phyloP scores from a whole-genome alignment of 2,329 filamentous ascomycete species.

The Fusarium chaquense region DNA sequence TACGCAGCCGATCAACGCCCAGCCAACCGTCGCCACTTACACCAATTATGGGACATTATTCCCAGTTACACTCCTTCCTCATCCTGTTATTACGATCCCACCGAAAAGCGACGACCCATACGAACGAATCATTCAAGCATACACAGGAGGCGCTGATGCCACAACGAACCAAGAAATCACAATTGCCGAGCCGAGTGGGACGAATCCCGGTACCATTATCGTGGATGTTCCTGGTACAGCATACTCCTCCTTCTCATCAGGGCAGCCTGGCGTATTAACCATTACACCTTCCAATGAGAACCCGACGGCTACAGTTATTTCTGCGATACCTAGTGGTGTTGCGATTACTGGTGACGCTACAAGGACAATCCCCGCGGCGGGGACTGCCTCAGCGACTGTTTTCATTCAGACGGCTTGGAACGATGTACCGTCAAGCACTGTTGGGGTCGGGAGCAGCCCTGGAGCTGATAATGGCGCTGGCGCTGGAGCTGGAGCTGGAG shows the following conservation, averaged over 20 bases:
- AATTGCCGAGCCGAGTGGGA: constrained; percentile 32
- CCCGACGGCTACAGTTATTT: constrained; percentile 31
- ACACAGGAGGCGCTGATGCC: constrained; percentile 28
- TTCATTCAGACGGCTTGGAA: constrained; percentile 36
- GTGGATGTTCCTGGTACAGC: constrained; percentile 32
- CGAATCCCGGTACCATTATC: constrained; percentile 31
- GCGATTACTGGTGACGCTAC: constrained; percentile 17
- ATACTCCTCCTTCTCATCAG: constrained; percentile 29
- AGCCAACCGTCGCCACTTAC: no score
- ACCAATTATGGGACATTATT: constrained; percentile 15
- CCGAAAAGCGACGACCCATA: constrained; percentile 29
- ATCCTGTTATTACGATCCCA: constrained; percentile 33
- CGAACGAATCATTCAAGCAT: constrained; percentile 33
- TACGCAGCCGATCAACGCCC: no score
- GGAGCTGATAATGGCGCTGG: no score
- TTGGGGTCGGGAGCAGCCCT: no score
- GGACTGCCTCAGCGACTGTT: constrained; percentile 30
- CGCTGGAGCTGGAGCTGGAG: no score
- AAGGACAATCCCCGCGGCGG: constrained; percentile 27
- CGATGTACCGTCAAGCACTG: constrained; percentile 24
- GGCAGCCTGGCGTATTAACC: constrained; percentile 31
- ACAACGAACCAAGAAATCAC: constrained; percentile 33
- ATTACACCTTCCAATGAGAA: constrained; percentile 32
- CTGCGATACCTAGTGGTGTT: constrained; percentile 28
- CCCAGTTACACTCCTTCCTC: constrained; percentile 25